These are phyloP conservation scores for Gaertneriomyces sp. DNA, from an alignment of 192 early-diverging fungal species.

Conservation along the genomic window DNA sequence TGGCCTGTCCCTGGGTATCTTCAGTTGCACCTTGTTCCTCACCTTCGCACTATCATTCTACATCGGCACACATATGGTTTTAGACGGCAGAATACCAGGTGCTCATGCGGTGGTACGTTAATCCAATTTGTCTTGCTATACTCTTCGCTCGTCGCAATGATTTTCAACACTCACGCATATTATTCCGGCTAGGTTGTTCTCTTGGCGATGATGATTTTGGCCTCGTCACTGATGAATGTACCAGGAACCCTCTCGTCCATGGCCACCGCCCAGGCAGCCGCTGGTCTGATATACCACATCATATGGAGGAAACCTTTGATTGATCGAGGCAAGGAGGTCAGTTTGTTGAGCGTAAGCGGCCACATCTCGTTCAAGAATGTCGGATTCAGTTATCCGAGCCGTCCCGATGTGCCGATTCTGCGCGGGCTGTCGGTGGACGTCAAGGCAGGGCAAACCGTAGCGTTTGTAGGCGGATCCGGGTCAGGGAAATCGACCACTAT, in stretches of 20 bases:
- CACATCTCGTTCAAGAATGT: constrained; percentile 60
- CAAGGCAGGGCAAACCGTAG: constrained; percentile 77
- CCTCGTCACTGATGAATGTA: constrained; percentile 66
- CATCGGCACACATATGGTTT: neutral
- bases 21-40: constrained; percentile 67
- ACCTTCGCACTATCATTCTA: constrained; percentile 73
- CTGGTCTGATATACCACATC: constrained; percentile 64
- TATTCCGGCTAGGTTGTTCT: constrained; percentile 7
- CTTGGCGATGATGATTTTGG: constrained; percentile 34
- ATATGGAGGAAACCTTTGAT: constrained; percentile 70
- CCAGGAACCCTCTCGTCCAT: constrained; percentile 70
- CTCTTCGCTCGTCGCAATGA: neutral
- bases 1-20: constrained; percentile 55
- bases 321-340: constrained; percentile 36
- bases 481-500: constrained; percentile 83
- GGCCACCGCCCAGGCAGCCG: constrained; percentile 69
- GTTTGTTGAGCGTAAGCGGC: neutral
- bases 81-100: neutral
- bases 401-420: constrained; percentile 78
- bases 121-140: neutral
- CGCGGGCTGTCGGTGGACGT: constrained; percentile 68
- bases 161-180: constrained; percentile 6
- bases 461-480: constrained; percentile 85
- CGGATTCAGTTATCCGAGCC: constrained; percentile 79
- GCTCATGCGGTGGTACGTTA: constrained; percentile 13